These are phyloP conservation scores for Pestalotiopsis sp. DNA, from an alignment of 2,329 filamentous ascomycete genomes.

Conservation along the genomic window DNA sequence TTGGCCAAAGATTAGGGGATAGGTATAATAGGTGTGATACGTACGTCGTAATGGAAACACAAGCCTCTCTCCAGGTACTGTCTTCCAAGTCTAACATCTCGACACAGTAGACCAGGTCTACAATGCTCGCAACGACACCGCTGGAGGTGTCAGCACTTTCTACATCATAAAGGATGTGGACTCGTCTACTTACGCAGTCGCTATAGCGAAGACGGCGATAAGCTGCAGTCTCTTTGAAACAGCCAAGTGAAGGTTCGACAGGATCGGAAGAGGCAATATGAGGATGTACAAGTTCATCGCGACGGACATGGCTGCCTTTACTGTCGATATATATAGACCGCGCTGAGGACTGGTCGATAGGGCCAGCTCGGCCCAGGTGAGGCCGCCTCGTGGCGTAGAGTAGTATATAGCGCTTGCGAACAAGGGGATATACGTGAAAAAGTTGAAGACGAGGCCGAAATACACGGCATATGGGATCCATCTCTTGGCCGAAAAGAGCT, in stretches of 20 bases:
- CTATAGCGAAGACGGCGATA: neutral
- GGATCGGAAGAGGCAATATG: neutral
- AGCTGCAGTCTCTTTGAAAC: constrained; percentile 2
- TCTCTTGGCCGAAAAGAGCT: neutral
- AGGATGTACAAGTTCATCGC: neutral
- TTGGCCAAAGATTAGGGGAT: neutral
- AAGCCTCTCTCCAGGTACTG: neutral
- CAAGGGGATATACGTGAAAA: neutral
- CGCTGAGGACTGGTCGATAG: constrained; percentile 1
- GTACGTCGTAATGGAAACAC: constrained; percentile 3
- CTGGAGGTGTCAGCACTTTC: neutral
- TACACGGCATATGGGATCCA: neutral
- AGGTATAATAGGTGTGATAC: neutral
- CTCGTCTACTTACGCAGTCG: neutral
- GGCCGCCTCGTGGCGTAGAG: neutral
- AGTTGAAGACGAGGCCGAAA: neutral
- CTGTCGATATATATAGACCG: neutral
- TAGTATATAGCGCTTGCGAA: neutral
- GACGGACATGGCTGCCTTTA: neutral
- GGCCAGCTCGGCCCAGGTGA: neutral
- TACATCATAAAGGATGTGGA: neutral
- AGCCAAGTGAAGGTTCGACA: neutral
- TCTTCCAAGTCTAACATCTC: neutral
- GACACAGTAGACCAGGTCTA: constrained; percentile 5
- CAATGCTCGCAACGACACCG: constrained; percentile 4